Base-by-base conservation (phyloP, 495 filamentous ascomycete species). In the Penicillium goetzii region DNA sequence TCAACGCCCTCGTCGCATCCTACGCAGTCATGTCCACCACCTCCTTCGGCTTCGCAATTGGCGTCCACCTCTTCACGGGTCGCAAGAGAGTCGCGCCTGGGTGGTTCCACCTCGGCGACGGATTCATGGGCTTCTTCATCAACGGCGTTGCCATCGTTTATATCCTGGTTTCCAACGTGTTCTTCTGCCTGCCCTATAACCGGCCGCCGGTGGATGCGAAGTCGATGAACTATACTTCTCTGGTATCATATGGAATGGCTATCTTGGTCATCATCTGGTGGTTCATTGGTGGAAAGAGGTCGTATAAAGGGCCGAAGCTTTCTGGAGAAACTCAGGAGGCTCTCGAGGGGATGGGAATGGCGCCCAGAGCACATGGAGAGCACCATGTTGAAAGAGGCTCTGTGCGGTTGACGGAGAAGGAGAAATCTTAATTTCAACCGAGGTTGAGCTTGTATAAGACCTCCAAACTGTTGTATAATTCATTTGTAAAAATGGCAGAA, bases 1-100 rank as follows among this genome's bases (percentile, higher is more conserved):
- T 62, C 21, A 62, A 62, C 41, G 60, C 60, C 32, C 54, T 62
- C 33, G 54, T 62, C 8, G 60, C 53, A 17, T 62, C 60, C 9
- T 62, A 57, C 32, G 60, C 54, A 2, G 60, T 62, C 23, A 56
- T 62, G 53, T 57, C 60, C 12, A 51, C 53, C 1, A 58, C 60
- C 4, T 62, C 60, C 14, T 62, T 57, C 30, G 53, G 53, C 23
- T 45, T 62, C n/a, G 60, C 60, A 4, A 62, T 62, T 21, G 53
- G 26, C 9, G 33, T 57, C 10, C 60, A 62, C 23, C 43, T 62
- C 30, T 51, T 57, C 11, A 57, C 60, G 9, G 54, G 54, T 10
- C 60, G 60, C 3, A 62, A 62, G 33, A 12, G 43, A 40, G 54
- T 56, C 14, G 30, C 32, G 4, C 60, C 60, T 12, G 60, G 60